Evolutionary conservation across 306 rosid genomes (phyloP).

Genomic region (Gastrolobium bilobum): DNA sequence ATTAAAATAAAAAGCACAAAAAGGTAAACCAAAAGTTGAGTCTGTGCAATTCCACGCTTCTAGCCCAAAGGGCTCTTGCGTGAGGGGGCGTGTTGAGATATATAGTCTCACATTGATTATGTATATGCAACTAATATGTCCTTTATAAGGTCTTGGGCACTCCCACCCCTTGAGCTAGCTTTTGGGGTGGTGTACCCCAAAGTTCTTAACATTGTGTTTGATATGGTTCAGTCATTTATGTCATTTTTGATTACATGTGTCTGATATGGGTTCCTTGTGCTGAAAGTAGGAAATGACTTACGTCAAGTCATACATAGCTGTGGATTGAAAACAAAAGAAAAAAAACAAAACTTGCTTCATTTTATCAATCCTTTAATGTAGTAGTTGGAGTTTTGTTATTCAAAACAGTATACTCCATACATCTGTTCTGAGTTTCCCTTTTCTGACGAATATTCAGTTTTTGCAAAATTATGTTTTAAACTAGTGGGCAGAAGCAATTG

Average conservation of each 20-base stretch:
- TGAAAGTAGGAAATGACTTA: constrained; percentile 25
- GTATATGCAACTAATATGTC: no score
- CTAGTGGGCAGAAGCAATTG: constrained; percentile 96
- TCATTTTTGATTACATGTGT: background rate
- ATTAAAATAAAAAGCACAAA: no score
- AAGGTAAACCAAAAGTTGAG: no score
- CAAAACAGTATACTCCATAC: constrained; percentile 17
- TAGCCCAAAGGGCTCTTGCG: no score
- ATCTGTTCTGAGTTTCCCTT: constrained; percentile 38
- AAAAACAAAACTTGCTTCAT: constrained; percentile 4
- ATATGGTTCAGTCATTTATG: background rate
- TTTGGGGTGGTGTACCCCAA: no score
- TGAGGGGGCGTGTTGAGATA: no score
- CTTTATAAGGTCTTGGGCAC: no score
- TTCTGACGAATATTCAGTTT: constrained; percentile 12
- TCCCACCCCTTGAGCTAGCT: no score
- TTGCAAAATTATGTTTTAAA: constrained; percentile 39
- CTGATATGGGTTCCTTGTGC: background rate
- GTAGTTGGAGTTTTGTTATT: constrained; percentile 31
- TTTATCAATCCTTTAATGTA: constrained; percentile 26
- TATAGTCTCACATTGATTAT: no score
- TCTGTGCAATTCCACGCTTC: no score
- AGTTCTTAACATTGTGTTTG: constrained; percentile 14
- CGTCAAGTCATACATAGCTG: background rate
- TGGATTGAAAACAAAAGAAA: constrained; percentile 24